These are phyloP conservation scores for Neofusicoccum laricinum DNA, from an alignment of 2,329 filamentous ascomycete species.

Conservation along the genomic window DNA sequence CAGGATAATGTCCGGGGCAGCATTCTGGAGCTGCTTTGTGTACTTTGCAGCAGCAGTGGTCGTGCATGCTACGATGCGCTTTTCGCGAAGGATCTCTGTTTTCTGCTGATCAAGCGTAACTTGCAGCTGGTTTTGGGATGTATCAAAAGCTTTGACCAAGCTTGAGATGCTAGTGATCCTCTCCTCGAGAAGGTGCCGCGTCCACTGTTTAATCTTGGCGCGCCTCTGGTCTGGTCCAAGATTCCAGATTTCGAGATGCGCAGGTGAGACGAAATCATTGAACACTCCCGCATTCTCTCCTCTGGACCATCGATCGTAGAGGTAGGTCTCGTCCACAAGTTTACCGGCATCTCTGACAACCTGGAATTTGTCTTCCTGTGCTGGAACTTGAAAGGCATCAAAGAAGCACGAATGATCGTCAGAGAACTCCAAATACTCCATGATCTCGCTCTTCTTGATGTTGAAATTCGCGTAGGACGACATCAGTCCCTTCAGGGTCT, in stretches of 20 bases:
- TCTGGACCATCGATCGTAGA: slow-evolving; percentile 53
- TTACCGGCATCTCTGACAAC: slow-evolving; percentile 49
- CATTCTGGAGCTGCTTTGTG: slow-evolving; percentile 51
- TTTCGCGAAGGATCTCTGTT: slow-evolving; percentile 44
- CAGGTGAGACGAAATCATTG: slow-evolving; percentile 24
- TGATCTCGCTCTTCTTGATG: slow-evolving; percentile 23
- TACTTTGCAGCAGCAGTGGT: slow-evolving; percentile 69
- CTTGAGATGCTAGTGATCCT: slow-evolving; percentile 42
- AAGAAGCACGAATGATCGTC: slow-evolving; percentile 52
- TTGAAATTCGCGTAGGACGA: neutral
- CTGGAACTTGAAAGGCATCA: slow-evolving; percentile 55
- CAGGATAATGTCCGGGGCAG: slow-evolving; percentile 58
- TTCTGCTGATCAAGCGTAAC: slow-evolving; percentile 27
- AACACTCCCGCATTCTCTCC: slow-evolving; percentile 49
- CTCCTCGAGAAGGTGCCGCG: slow-evolving; percentile 45
- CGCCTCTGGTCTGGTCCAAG: slow-evolving; percentile 42
- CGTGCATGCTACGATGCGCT: slow-evolving; percentile 66
- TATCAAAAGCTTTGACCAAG: slow-evolving; percentile 43
- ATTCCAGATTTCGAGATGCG: slow-evolving; percentile 50
- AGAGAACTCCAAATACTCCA: slow-evolving; percentile 55
- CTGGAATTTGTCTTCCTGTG: slow-evolving; percentile 44
- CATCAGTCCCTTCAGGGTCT: neutral
- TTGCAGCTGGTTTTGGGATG: slow-evolving; percentile 29
- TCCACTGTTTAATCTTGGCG: slow-evolving; percentile 30
- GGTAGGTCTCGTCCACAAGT: slow-evolving; percentile 45